Conservation (phyloP, 805 yeast species). For the Saccharomycopsis guyanensis region DNA sequence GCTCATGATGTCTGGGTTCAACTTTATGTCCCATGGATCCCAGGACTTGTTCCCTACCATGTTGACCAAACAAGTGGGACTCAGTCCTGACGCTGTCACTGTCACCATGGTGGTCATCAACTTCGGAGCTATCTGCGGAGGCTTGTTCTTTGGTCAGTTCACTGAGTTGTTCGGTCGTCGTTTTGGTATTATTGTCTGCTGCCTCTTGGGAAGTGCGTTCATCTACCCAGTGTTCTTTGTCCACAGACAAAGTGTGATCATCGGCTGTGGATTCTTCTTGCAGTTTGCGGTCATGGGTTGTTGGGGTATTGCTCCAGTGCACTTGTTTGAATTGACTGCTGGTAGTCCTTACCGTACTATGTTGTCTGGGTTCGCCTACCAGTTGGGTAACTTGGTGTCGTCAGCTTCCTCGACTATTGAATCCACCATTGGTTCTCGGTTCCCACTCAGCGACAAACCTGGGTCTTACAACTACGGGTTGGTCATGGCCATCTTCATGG, state of each 20-base stretch:
- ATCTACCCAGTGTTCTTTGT: constrained; percentile 59
- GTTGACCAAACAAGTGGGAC: constrained; percentile 39
- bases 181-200: constrained; percentile 42
- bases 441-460: constrained; percentile 33
- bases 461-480: constrained; percentile 43
- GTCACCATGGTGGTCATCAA: constrained; percentile 52
- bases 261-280: constrained; percentile 54
- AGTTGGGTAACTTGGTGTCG: constrained; percentile 60
- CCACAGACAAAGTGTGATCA: constrained; percentile 36
- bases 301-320: constrained; percentile 62
- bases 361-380: constrained; percentile 57
- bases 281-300: constrained; percentile 63
- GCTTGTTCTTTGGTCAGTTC: constrained; percentile 46
- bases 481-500: constrained; percentile 62
- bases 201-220: constrained; percentile 50
- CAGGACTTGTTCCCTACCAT: constrained; percentile 57
- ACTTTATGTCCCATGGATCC: constrained; percentile 55
- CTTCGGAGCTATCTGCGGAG: constrained; percentile 52
- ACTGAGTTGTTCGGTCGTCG: constrained; percentile 52
- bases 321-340: constrained; percentile 48
- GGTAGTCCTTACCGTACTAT: constrained; percentile 58
- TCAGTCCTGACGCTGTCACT: constrained; percentile 37
- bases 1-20: constrained; percentile 55
- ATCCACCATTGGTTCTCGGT: constrained; percentile 50
- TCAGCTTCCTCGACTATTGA: constrained; percentile 67